Evolutionary conservation across 2,329 filamentous ascomycete species (phyloP).

Genomic region (Aspergillus neotritici): DNA sequence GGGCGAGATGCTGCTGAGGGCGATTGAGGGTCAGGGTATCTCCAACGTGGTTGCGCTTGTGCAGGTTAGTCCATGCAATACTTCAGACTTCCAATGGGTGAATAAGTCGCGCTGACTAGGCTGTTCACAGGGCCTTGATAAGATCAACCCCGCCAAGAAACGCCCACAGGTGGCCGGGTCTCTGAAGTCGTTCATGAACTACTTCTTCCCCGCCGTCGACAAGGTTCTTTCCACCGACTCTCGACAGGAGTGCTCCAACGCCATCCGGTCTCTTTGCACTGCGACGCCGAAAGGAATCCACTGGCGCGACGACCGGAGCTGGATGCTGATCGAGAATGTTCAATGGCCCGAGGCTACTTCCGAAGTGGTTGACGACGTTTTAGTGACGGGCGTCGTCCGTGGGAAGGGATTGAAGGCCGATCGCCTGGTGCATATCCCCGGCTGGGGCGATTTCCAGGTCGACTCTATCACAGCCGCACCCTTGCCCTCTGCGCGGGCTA

Average conservation of each 20-base stretch:
- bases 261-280: constrained; percentile 85
- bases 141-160: constrained; percentile 73
- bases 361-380: constrained; percentile 49
- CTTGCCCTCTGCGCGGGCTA: constrained; percentile 50
- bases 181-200: constrained; percentile 84
- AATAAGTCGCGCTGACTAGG: constrained; percentile 10
- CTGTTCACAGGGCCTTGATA: constrained; percentile 55
- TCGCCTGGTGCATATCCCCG: constrained; percentile 80
- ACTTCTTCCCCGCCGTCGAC: constrained; percentile 89
- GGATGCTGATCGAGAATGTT: constrained; percentile 85
- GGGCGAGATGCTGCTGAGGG: constrained; percentile 77
- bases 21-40: constrained; percentile 88
- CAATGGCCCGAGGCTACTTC: constrained; percentile 58
- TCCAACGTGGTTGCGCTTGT: constrained; percentile 86
- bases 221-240: constrained; percentile 86
- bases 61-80: constrained; percentile 40
- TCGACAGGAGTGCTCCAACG: constrained; percentile 82
- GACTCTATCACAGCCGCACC: constrained; percentile 80
- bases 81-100: background rate
- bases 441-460: constrained; percentile 91
- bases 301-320: constrained; percentile 92
- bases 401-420: constrained; percentile 85
- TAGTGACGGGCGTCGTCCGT: constrained; percentile 78
- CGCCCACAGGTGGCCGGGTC: constrained; percentile 70
- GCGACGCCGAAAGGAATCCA: constrained; percentile 88